Evolutionary conservation across 495 filamentous ascomycete genomes (phyloP), one percentile per base, ranked within the genome.

Genomic region (Barbatosphaeria neglecta): DNA sequence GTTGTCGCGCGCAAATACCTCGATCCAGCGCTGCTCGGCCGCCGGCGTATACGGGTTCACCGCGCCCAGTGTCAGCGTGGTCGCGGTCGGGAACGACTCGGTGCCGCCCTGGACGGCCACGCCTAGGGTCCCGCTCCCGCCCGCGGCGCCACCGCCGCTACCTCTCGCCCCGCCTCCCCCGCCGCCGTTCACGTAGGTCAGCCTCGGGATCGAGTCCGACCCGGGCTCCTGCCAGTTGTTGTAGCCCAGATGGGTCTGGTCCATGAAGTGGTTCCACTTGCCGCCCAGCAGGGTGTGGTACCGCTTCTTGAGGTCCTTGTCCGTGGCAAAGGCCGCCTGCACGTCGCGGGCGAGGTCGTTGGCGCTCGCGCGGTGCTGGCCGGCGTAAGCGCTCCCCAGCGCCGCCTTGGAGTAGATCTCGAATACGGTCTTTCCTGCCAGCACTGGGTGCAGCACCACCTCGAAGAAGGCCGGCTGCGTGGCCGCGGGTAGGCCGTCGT

Each of bases 181-280:
- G 23, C 55, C 20, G 28, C 57, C 45, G 41, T 66, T 67, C 17
- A 71, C 62, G 44, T 61, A 76, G 11, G 65, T 59, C 19, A 77
- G 44, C 15, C 46, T 54, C 13, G 75, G 75, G 18, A 76, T 56
- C 0, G 66, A 66, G 45, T 80, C 73, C 22, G 74, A 62, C 63
- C 73, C 72, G 1, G 77, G 70, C 47, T 80, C 75, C 52, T 81
- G 77, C 75, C 72, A 72, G 58, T 59, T 60, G 48, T 50, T 54
- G 48, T 60, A 63, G 3, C 57, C 60, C 19, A 63, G 55, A 35
- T 63, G 60, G 9, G 53, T 60, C 46, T 62, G 57, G 24, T 52
- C 51, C 53, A 59, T 58, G 7, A 63, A 50, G 55, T 81, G 71
- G 51, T 76, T 76, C 80, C 80, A 84, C 59, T 81, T 83, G 1